phyloP scores from a whole-genome alignment of 148 eudicot species.

The Hydrangea macrophylla region DNA sequence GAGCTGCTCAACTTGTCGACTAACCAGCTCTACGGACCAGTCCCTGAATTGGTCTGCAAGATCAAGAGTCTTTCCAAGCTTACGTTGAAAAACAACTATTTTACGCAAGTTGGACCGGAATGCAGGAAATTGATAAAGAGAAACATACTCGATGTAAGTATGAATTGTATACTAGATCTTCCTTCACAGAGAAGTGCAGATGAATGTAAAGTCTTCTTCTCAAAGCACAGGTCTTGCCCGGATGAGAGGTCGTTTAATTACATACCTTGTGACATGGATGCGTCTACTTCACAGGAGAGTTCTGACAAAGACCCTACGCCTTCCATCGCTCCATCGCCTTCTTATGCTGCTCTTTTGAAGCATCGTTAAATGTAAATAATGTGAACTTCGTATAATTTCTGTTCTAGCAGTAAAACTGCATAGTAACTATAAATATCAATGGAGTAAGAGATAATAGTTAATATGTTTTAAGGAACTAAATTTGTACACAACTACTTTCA shows the following conservation, averaged over 20 bases:
- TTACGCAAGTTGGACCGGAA: constrained; percentile 47
- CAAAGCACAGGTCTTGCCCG: constrained; percentile 21
- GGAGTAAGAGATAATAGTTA: too few species aligned
- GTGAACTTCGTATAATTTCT: too few species aligned
- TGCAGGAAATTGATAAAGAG: constrained; percentile 36
- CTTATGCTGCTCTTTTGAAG: constrained; percentile 16
- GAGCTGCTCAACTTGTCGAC: constrained; percentile 21
- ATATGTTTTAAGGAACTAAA: too few species aligned
- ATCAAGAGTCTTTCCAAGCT: constrained; percentile 19
- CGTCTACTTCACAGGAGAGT: neutral
- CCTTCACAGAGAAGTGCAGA: constrained; percentile 22
- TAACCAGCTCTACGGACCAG: constrained; percentile 33
- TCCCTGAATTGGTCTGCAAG: constrained; percentile 40
- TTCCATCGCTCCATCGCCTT: neutral
- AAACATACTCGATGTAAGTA: constrained; percentile 26
- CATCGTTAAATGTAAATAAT: too few species aligned
- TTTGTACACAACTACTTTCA: too few species aligned
- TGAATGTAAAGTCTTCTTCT: constrained; percentile 29
- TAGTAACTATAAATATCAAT: too few species aligned
- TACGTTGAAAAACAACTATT: constrained; percentile 34
- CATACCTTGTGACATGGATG: constrained; percentile 27
- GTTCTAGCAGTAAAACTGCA: neutral
- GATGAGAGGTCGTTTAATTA: neutral
- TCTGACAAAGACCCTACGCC: neutral
- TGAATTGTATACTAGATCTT: constrained; percentile 39